Conservation (phyloP, 2,329 filamentous ascomycete genomes). For the Penicillium sp. region DNA sequence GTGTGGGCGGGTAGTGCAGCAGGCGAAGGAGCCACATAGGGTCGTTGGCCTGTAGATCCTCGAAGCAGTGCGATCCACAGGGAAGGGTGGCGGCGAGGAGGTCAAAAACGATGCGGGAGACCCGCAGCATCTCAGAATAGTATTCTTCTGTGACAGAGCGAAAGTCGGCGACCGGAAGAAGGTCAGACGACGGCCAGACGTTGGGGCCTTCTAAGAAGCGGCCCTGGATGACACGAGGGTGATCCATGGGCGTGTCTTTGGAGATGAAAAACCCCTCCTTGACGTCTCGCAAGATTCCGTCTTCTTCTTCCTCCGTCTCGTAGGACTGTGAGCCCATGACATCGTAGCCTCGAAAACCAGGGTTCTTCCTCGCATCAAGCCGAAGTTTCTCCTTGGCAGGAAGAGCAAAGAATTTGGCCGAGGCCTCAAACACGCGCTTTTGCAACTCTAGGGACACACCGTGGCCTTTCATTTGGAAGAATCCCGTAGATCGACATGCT, state of each 20-base stretch:
- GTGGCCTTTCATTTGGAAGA: slow-evolving; percentile 58
- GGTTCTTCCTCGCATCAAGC: too few relatives aligned
- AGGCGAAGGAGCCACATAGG: slow-evolving; percentile 52
- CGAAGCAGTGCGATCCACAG: slow-evolving; percentile 36
- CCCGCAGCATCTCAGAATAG: slow-evolving; percentile 42
- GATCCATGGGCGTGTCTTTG: not conserved
- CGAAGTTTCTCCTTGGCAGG: too few relatives aligned
- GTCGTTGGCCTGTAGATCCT: slow-evolving; percentile 47
- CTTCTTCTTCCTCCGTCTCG: too few relatives aligned
- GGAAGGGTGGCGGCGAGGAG: not conserved
- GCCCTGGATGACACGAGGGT: not conserved
- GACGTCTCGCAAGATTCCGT: slow-evolving; percentile 28
- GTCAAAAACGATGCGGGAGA: not conserved
- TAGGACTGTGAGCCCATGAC: slow-evolving; percentile 42
- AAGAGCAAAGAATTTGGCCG: slow-evolving; percentile 55
- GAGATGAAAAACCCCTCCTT: slow-evolving; percentile 17
- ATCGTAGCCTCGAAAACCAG: slow-evolving; percentile 38
- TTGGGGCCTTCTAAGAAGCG: not conserved
- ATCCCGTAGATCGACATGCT: slow-evolving; percentile 53
- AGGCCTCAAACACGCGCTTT: slow-evolving; percentile 45
- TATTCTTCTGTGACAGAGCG: slow-evolving; percentile 40
- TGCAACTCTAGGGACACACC: slow-evolving; percentile 48
- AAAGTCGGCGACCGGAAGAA: not conserved
- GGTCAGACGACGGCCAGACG: not conserved
- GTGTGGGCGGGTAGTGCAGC: slow-evolving; percentile 56